Base-by-base conservation (phyloP, 352 stramenopile species). In the Phytophthora citricola region DNA sequence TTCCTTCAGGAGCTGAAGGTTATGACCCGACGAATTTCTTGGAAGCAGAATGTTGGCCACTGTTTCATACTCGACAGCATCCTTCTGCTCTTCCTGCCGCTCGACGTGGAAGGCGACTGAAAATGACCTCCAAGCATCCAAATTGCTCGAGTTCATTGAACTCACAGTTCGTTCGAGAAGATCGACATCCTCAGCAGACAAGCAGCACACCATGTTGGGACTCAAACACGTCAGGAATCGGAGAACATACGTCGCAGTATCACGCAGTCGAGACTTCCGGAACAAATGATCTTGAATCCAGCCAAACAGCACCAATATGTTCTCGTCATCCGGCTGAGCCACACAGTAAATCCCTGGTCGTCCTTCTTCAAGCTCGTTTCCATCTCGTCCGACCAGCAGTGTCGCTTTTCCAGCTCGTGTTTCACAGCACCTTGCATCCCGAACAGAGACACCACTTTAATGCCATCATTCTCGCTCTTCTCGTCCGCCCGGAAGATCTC, bases 181-280 rank as follows among this genome's bases (percentile, higher is more conserved):
- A 4, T 53, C 14, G 5, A 81, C 58, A 39, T 92, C 83, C 20
- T 71, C 34, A 7, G 24, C 7, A 10, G 69, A 78, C n/a, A 90
- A 36, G 38, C 83, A 90, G 52, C 75, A 87, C 9, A 84, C 70
- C 27, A 92, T 71, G 8, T 84, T 45, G 2, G 70, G 62, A 20
- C 69, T 83, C 31, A 92, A 58, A 34, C 75, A 81, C 15, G 81
- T 86, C 36, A 89, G 62, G 39, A 91, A 89, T 8, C 86, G 86
- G 15, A 94, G 54, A 36, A 91, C 73, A 17, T 91, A 93, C 40
- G 86, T 89, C 15, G 83, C 80, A 20, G 79, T 89, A 40, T 87
- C 81, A 1, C 84, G 79, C 15, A 92, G 59, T 14, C 61, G 66
- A 31, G 57, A 49, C 11, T 75, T 77, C 0, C 57, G 47, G 51